These are phyloP conservation scores for Tinospora cordifolia DNA, from an alignment of 164 flowering plant species.

Conservation along the genomic window DNA sequence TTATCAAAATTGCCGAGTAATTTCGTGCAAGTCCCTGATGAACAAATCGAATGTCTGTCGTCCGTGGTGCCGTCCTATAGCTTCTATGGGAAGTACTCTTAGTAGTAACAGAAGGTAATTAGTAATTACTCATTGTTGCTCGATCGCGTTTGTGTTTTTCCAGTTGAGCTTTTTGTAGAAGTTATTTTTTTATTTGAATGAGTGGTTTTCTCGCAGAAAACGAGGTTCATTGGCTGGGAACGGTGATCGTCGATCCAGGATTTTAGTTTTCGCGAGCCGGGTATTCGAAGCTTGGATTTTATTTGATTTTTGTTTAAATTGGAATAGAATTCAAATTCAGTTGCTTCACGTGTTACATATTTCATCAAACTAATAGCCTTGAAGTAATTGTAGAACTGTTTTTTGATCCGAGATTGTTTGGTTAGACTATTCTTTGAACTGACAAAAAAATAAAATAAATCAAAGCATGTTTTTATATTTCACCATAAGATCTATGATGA, in stretches of 20 bases:
- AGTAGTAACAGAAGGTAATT: slow-evolving; percentile 16
- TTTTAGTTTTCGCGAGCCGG: slow-evolving; percentile 21
- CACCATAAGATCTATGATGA: too few species aligned
- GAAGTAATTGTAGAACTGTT: too few species aligned
- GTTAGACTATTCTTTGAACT: too few species aligned
- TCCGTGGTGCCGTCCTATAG: slow-evolving; percentile 12
- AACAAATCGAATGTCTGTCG: slow-evolving; percentile 5
- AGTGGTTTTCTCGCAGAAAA: slow-evolving; percentile 22
- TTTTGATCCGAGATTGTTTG: too few species aligned
- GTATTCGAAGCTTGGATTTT: slow-evolving; percentile 25
- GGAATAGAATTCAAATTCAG: background rate
- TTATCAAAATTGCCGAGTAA: background rate
- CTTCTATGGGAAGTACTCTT: slow-evolving; percentile 13
- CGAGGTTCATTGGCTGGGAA: slow-evolving; percentile 1
- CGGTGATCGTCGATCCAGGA: slow-evolving; percentile 13
- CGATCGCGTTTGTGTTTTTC: background rate
- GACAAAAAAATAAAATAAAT: too few species aligned
- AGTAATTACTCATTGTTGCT: slow-evolving; percentile 3
- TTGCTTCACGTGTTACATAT: background rate
- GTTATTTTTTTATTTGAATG: background rate
- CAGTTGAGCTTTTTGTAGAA: background rate
- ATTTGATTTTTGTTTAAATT: background rate
- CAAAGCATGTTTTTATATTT: too few species aligned
- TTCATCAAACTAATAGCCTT: background rate
- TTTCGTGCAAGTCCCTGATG: background rate